These are phyloP conservation scores for Stachybotrys echinatus DNA, from an alignment of 2,329 filamentous ascomycete species.

Conservation along the genomic window DNA sequence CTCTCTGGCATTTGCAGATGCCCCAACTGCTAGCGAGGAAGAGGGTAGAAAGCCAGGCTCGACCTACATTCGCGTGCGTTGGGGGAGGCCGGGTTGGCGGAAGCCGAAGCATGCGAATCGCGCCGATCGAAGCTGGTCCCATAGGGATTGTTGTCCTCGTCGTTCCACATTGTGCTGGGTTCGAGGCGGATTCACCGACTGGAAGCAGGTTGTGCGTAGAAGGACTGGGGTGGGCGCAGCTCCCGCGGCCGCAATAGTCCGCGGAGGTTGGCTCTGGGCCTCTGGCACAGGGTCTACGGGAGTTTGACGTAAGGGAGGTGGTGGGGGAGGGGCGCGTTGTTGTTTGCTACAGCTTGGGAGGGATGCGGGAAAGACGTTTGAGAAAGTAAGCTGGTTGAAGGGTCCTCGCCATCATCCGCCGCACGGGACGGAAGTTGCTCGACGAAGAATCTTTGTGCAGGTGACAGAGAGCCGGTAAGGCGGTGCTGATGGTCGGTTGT, in stretches of 20 bases:
- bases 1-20: not conserved
- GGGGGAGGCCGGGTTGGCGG: constrained; percentile 60
- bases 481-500: not conserved
- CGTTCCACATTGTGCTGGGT: constrained; percentile 77
- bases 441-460: not conserved
- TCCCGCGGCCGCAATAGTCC: not conserved
- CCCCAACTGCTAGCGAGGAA: no score
- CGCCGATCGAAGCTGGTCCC: constrained; percentile 84
- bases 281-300: no score
- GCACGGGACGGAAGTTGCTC: not conserved
- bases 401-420: not conserved
- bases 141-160: constrained; percentile 97
- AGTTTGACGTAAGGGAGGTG: not conserved
- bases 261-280: not conserved
- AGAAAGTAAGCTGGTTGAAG: not conserved
- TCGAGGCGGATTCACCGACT: not conserved
- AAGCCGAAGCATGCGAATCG: constrained; percentile 69
- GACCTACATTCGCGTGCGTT: constrained; percentile 51
- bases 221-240: not conserved
- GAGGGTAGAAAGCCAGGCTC: constrained; percentile 4
- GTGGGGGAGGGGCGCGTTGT: not conserved
- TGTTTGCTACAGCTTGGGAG: not conserved
- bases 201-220: not conserved
- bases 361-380: not conserved
- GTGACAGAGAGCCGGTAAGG: not conserved